These are phyloP conservation scores for Dothistroma septosporum DNA, from an alignment of 2,329 filamentous ascomycete species.

Conservation along the genomic window DNA sequence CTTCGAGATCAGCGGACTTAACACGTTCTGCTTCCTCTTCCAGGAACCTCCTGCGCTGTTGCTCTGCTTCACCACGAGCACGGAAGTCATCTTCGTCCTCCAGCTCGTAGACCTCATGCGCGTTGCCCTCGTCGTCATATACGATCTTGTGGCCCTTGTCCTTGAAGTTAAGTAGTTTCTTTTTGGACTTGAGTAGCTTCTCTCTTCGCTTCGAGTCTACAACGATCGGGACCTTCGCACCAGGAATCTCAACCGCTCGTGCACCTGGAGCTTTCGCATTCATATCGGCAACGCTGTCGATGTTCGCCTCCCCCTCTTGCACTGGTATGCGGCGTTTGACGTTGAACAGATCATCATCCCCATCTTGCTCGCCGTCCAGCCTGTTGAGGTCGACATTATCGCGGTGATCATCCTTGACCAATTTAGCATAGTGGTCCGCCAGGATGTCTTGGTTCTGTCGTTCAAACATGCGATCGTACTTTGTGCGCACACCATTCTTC, in stretches of 20 bases:
- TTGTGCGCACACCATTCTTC: constrained; percentile 76
- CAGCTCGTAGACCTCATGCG: constrained; percentile 83
- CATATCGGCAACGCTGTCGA: constrained; percentile 39
- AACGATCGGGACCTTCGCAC: constrained; percentile 65
- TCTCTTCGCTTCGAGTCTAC: constrained; percentile 94
- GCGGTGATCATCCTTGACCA: constrained; percentile 60
- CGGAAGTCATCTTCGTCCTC: constrained; percentile 79
- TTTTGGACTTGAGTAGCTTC: constrained; percentile 91
- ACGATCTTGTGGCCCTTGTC: constrained; percentile 79
- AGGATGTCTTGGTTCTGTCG: constrained; percentile 92
- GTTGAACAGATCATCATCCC: constrained; percentile 73
- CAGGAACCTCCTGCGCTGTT: constrained; percentile 73
- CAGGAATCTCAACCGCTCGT: constrained; percentile 60
- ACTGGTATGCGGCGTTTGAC: constrained; percentile 83
- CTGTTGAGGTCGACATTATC: constrained; percentile 34
- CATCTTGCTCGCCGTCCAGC: constrained; percentile 33
- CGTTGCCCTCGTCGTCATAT: constrained; percentile 86
- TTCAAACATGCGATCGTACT: constrained; percentile 98
- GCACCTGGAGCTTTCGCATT: constrained; percentile 51
- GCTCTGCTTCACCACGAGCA: constrained; percentile 68
- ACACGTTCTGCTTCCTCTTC: constrained; percentile 69
- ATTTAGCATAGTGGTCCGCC: constrained; percentile 86
- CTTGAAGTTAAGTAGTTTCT: constrained; percentile 89
- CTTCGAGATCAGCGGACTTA: constrained; percentile 68
- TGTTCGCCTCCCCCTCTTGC: constrained; percentile 49